Evolutionary conservation across 2,329 filamentous ascomycete genomes (phyloP).

Genomic region (Beauveria australis): DNA sequence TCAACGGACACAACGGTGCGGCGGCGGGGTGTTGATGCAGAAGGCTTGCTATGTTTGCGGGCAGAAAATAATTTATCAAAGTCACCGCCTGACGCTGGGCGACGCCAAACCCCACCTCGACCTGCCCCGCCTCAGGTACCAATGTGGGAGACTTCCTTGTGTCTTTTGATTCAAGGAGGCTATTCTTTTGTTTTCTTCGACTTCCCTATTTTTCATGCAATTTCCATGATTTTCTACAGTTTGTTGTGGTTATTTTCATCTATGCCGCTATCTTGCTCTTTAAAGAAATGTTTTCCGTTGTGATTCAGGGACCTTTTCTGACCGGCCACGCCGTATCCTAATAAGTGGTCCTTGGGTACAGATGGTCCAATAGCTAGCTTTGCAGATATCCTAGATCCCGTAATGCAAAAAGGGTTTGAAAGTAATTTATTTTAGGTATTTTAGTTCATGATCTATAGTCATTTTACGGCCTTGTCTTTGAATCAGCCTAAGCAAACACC

Average conservation of each 20-base stretch:
- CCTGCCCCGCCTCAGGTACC: constrained; percentile 9
- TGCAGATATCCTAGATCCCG: background rate
- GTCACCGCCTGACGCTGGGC: constrained; percentile 20
- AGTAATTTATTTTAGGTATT: background rate
- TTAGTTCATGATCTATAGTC: constrained; percentile 6
- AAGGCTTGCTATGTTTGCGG: constrained; percentile 15
- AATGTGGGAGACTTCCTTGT: background rate
- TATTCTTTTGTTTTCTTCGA: too few species aligned
- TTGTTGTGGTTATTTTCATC: background rate
- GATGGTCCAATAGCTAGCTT: background rate
- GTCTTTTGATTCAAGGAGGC: background rate
- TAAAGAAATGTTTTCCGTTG: background rate
- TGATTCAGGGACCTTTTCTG: constrained; percentile 5
- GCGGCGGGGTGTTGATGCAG: constrained; percentile 7
- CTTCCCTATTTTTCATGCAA: background rate
- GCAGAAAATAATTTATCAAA: constrained; percentile 22
- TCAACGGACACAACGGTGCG: background rate
- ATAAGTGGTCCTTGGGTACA: background rate
- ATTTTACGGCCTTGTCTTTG: background rate
- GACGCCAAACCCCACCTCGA: constrained; percentile 6
- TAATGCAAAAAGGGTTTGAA: too few species aligned
- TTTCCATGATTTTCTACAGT: background rate
- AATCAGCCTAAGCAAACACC: constrained; percentile 16
- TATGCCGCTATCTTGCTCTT: background rate
- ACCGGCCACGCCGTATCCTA: background rate